phyloP scores from a whole-genome alignment of 371 early-diverging fungal genomes.

The Modicella reniformis region DNA sequence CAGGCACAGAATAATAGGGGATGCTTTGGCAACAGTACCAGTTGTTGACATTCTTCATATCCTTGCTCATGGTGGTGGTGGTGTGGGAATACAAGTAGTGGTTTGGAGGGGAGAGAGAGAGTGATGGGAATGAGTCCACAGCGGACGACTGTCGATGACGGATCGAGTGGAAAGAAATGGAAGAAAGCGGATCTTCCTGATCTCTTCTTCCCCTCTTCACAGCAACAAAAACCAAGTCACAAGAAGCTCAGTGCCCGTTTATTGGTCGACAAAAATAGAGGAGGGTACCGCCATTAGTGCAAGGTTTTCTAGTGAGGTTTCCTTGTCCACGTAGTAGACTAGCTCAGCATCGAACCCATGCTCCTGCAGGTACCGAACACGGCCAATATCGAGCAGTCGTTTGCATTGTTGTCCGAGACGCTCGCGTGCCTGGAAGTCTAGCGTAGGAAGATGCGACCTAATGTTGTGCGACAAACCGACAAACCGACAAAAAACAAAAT shows the following conservation, averaged over 20 bases:
- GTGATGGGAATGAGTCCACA: not conserved
- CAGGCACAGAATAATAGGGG: not conserved
- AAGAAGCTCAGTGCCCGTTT: not conserved
- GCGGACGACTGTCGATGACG: not conserved
- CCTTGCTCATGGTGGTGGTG: conserved; percentile 49
- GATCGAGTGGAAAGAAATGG: conserved; percentile 32
- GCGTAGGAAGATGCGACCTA: conserved; percentile 69
- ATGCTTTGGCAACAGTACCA: conserved; percentile 58
- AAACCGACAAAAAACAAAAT: too few species aligned
- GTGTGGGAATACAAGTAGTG: conserved; percentile 6
- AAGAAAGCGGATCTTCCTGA: conserved; percentile 21
- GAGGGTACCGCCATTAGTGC: conserved; percentile 70
- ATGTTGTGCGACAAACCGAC: not conserved
- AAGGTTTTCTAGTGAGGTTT: conserved; percentile 78
- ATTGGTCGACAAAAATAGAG: not conserved
- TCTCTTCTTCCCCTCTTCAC: not conserved
- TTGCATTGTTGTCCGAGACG: conserved; percentile 79
- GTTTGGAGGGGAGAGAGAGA: not conserved
- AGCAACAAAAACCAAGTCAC: conserved; percentile 7
- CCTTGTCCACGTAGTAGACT: conserved; percentile 72
- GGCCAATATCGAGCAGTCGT: conserved; percentile 75
- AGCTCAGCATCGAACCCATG: conserved; percentile 69
- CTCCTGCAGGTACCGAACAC: conserved; percentile 64
- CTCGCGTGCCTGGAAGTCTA: conserved; percentile 69
- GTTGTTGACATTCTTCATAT: conserved; percentile 83